Evolutionary conservation across 2,329 filamentous ascomycete species (phyloP).

Genomic region (Trichoderma sp.): DNA sequence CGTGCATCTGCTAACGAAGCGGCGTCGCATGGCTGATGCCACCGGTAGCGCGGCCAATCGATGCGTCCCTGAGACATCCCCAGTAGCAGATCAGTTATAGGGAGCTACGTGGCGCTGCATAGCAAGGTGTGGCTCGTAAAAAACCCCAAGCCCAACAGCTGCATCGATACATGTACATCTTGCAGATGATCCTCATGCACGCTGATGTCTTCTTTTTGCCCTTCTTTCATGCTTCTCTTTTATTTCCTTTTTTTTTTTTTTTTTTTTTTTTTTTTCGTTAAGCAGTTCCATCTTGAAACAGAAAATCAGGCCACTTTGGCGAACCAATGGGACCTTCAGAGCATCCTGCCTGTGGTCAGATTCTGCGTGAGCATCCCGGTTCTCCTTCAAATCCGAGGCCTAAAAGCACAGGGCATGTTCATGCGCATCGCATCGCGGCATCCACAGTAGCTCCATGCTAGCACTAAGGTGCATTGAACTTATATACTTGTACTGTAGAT

Average conservation of each 20-base stretch:
- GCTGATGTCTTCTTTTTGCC: not conserved
- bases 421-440: not conserved
- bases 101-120: constrained; percentile 21
- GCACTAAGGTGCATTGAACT: not conserved
- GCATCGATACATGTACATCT: constrained; percentile 11
- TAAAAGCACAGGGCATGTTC: constrained; percentile 13
- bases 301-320: not conserved
- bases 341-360: not conserved
- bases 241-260: not conserved
- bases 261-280: not conserved
- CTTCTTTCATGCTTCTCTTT: not conserved
- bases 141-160: not conserved
- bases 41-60: constrained; percentile 9
- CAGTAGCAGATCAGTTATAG: not conserved
- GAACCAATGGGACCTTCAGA: constrained; percentile 9
- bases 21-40: not conserved
- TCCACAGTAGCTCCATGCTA: constrained; percentile 6
- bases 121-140: constrained; percentile 18
- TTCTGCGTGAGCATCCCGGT: constrained; percentile 4
- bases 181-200: constrained; percentile 15
- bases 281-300: not conserved
- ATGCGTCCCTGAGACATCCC: constrained; percentile 10
- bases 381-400: not conserved
- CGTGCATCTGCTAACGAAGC: constrained; percentile 7
- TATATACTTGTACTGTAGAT: not conserved